Evolutionary conservation across 2,329 filamentous ascomycete genomes (phyloP).

Genomic region (Shiraia sp.): DNA sequence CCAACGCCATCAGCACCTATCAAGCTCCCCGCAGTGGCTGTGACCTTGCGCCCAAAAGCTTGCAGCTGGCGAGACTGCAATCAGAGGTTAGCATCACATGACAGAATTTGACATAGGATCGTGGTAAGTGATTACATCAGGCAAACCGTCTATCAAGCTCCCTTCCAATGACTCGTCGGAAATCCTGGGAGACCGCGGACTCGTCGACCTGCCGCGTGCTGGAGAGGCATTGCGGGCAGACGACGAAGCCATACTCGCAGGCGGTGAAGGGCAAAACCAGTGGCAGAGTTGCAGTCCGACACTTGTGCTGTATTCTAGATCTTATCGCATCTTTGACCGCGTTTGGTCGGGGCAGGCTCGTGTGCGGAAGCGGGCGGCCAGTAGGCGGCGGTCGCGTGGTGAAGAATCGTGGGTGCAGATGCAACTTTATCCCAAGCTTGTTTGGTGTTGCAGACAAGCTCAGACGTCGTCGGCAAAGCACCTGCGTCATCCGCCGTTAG

Average conservation of each 20-base stretch:
- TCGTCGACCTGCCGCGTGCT: slow-evolving; percentile 33
- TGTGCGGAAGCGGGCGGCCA: not conserved
- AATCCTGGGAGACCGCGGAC: slow-evolving; percentile 34
- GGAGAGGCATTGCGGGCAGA: slow-evolving; percentile 35
- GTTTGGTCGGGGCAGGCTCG: not conserved
- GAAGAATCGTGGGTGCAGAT: slow-evolving; percentile 3
- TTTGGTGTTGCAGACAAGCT: slow-evolving; percentile 12
- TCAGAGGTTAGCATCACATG: slow-evolving; percentile 21
- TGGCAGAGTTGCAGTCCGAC: slow-evolving; percentile 1
- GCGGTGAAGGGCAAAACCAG: slow-evolving; percentile 3
- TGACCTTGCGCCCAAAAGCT: slow-evolving; percentile 92
- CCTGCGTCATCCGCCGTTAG: slow-evolving; percentile 28
- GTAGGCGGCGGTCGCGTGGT: slow-evolving; percentile 6
- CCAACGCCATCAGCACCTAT: slow-evolving; percentile 65
- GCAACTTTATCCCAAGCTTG: too few relatives aligned
- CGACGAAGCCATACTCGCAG: slow-evolving; percentile 34
- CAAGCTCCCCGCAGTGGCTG: slow-evolving; percentile 87
- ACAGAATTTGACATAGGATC: not conserved
- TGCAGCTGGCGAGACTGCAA: slow-evolving; percentile 81
- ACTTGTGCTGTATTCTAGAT: too few relatives aligned
- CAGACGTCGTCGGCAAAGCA: slow-evolving; percentile 10
- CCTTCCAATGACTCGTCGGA: slow-evolving; percentile 34
- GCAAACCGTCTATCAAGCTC: slow-evolving; percentile 36
- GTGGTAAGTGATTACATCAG: slow-evolving; percentile 29
- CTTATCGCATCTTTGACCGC: slow-evolving; percentile 12